Percentiles rank a stretch among this genome's conserved stretches.
Evolutionary conservation across 2,329 filamentous ascomycete species (phyloP).

Genomic region (Fusarium clavum): DNA sequence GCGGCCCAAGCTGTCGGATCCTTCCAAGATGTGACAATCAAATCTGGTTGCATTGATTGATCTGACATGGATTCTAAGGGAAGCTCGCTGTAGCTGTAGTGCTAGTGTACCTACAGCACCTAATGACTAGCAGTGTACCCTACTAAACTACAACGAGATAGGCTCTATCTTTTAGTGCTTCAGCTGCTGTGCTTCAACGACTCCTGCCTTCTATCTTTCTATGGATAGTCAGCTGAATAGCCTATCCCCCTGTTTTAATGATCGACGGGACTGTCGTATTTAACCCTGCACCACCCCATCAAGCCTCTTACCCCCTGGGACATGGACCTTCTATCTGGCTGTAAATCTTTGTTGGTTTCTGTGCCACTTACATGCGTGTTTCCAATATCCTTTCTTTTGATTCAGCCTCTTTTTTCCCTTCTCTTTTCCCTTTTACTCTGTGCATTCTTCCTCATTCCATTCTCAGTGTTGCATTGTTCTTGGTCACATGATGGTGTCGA

Average conservation of each 20-base stretch:
- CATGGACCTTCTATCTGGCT: background rate
- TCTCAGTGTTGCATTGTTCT: background rate
- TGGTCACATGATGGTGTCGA: constrained; percentile 22
- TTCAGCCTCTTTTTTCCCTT: constrained; percentile 33
- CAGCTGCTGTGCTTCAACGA: constrained; percentile 12
- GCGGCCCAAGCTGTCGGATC: constrained; percentile 45
- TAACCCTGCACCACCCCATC: constrained; percentile 32
- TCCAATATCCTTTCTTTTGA: constrained; percentile 26
- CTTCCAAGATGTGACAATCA: constrained; percentile 43
- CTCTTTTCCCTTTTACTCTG: background rate
- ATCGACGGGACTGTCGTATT: constrained; percentile 20
- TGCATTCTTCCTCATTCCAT: background rate
- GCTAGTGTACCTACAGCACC: constrained; percentile 7
- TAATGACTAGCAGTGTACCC: background rate
- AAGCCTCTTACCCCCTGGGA: background rate
- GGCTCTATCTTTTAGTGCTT: constrained; percentile 18
- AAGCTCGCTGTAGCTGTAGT: background rate
- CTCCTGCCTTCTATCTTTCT: constrained; percentile 2
- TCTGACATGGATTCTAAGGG: constrained; percentile 18
- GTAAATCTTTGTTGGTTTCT: constrained; percentile 14
- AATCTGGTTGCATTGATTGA: constrained; percentile 40
- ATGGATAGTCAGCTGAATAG: background rate
- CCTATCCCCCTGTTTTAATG: background rate
- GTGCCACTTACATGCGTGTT: constrained; percentile 34
- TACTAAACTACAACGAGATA: background rate